These are phyloP conservation scores for Penicillium sp. DNA, from an alignment of 2,329 filamentous ascomycete species.

Conservation along the genomic window DNA sequence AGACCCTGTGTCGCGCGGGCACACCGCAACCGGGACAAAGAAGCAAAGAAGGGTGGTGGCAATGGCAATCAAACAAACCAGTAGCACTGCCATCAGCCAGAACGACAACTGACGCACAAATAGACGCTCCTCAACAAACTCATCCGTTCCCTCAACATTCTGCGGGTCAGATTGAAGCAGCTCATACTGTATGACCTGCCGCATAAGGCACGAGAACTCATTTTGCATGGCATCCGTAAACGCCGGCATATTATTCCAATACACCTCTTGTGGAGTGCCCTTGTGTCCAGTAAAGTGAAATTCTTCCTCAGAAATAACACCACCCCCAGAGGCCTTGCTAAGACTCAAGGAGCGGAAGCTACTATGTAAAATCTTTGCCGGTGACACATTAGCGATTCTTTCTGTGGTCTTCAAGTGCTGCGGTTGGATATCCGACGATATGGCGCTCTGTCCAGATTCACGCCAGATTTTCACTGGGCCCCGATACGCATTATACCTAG, in stretches of 20 bases:
- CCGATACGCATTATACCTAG: background rate
- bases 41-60: background rate
- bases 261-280: background rate
- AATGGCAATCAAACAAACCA: background rate
- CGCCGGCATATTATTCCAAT: background rate
- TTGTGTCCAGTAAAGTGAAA: background rate
- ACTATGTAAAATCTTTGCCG: background rate
- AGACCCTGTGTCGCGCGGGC: conserved; percentile 10
- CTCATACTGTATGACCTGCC: background rate
- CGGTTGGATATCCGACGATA: background rate
- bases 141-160: background rate
- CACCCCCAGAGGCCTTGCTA: background rate
- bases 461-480: conserved; percentile 1
- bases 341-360: background rate
- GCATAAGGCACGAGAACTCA: background rate
- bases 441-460: background rate
- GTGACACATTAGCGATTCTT: background rate
- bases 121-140: background rate
- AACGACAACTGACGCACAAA: conserved; percentile 9
- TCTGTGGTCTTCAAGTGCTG: background rate
- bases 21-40: conserved; percentile 9
- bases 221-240: background rate
- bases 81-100: conserved; percentile 1
- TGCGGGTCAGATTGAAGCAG: background rate
- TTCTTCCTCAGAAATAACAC: background rate